phyloP scores from a whole-genome alignment of 345 rosid genomes.

The Eucalyptus microcorys region DNA sequence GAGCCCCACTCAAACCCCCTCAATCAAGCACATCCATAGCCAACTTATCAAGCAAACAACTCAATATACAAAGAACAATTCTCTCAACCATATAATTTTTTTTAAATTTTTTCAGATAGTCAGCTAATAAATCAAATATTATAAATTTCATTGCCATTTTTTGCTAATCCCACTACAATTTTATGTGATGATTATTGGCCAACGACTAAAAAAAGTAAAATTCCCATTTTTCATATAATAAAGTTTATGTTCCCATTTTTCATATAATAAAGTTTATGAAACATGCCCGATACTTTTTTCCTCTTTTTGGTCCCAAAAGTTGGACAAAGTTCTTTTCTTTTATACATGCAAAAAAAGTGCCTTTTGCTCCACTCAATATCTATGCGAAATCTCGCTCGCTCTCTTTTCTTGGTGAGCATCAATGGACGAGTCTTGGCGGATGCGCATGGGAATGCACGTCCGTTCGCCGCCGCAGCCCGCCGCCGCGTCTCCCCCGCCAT shows the following conservation, averaged over 20 bases:
- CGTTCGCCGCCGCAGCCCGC: constrained; percentile 35
- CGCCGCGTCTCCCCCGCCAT: not conserved
- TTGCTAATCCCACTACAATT: not conserved
- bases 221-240: not conserved
- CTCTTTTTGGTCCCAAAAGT: not conserved
- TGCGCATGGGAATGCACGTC: constrained; percentile 51
- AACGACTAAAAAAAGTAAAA: not conserved
- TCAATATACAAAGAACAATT: not conserved
- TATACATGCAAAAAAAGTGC: not conserved
- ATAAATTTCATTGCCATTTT: not conserved
- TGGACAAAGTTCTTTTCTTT: not conserved
- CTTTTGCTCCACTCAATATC: not conserved
- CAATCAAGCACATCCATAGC: not conserved
- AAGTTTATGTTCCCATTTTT: not conserved
- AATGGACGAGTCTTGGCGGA: constrained; percentile 88
- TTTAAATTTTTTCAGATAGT: not conserved
- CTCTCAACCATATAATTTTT: not conserved
- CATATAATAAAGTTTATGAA: not conserved
- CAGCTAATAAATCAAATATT: not conserved
- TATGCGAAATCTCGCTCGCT: not conserved
- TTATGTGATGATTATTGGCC: not conserved
- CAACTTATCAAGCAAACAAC: not conserved
- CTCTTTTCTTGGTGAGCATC: not conserved
- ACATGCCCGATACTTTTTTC: too few species aligned
- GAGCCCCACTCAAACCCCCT: not conserved